phyloP scores from a whole-genome alignment of 441 rosid genomes.

The Populus tomentosa region DNA sequence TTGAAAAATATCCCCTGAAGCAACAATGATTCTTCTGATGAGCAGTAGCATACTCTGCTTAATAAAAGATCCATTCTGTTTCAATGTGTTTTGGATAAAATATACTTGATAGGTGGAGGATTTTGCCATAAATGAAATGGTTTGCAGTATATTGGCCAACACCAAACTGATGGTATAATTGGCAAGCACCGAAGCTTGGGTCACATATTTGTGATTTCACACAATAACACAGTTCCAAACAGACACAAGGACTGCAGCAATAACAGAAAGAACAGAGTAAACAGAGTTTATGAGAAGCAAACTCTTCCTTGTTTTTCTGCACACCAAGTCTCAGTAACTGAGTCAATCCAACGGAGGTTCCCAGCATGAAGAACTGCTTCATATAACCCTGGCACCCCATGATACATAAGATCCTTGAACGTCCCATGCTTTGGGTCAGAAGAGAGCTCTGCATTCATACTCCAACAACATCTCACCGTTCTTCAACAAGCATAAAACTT shows the following conservation, averaged over 20 bases:
- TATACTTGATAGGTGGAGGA: background rate
- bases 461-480: slow-evolving; percentile 4
- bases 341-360: background rate
- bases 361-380: background rate
- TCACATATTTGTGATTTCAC: background rate
- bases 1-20: background rate
- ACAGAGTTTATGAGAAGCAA: background rate
- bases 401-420: background rate
- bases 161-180: background rate
- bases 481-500: background rate
- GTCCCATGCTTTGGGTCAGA: background rate
- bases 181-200: background rate
- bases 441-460: background rate
- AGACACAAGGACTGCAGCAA: background rate
- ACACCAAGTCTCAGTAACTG: too few relatives aligned
- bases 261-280: background rate
- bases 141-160: background rate
- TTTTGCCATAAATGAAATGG: background rate
- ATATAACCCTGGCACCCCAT: background rate
- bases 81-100: background rate
- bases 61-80: background rate
- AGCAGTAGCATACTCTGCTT: background rate
- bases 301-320: background rate
- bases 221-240: background rate
- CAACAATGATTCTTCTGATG: background rate